Base-by-base conservation (phyloP, 352 stramenopile species). In the Discostella stelligera region DNA sequence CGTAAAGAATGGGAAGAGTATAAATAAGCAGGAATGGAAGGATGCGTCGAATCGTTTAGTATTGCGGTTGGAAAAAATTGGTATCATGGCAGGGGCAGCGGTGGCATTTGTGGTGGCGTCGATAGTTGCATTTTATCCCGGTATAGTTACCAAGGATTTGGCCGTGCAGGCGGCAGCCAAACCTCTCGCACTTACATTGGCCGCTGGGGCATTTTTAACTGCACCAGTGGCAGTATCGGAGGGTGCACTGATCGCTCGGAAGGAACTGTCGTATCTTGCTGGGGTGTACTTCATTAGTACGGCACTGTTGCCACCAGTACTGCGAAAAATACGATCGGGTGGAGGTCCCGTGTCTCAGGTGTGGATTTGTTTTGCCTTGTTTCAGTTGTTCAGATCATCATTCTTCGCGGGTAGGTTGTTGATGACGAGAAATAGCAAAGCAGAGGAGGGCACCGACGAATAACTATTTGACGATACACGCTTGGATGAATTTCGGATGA, bases 151-250 rank as follows among this genome's bases (percentile, higher is more conserved):
- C n/a, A 87, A 83, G 25, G 83, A 92, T 74, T 13, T 27, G 4
- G 62, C 58, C 5, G 82, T 92, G 1, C 80, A 90, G 66, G 46
- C 66, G 14, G 82, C 81, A 18, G 84, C 85, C 3, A 85, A 87
- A 60, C 84, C 86, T n/a, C 60, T 92, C 21, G 86, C 86, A 8
- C 71, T 80, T 41, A 85, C 83, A 32, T 71, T 92, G 21, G 85
- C 67, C 44, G 63, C 73, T 0, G 86, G 82, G 58, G 80, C 71
- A 10, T 86, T 89, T 25, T 44, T 90, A 21, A 87, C 83, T 20
- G 86, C 84, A 18, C 86, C 86, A 0, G 84, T 90, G 2, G 86
- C 86, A 13, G 86, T 92, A 4, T 84, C 81, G 2, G 86, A 92
- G 56, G 86, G 86, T 59, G 61, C 87, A 46, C 70, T 92, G 18